Conservation (phyloP, 495 filamentous ascomycete genomes). For the Pyronema omphalodes region DNA sequence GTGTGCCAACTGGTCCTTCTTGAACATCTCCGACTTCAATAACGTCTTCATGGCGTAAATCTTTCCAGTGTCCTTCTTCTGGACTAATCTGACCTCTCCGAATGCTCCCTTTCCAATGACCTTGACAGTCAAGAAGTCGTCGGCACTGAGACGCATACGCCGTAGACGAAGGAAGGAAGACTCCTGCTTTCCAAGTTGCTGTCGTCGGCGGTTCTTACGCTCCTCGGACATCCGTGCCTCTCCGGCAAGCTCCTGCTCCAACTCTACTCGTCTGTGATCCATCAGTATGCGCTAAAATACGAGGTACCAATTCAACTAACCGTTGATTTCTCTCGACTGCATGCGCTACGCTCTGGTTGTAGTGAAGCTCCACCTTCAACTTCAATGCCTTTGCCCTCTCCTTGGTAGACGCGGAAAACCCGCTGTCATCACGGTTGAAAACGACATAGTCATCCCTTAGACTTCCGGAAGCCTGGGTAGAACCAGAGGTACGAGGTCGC, state of each 20-base stretch:
- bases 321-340: slow-evolving; percentile 57
- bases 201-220: slow-evolving; percentile 59
- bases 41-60: slow-evolving; percentile 97
- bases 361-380: slow-evolving; percentile 23
- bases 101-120: slow-evolving; percentile 98
- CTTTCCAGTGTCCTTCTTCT: slow-evolving; percentile 88
- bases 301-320: slow-evolving; percentile 38
- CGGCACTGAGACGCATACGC: slow-evolving; percentile 72
- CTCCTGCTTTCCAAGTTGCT: slow-evolving; percentile 62
- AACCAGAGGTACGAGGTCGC: slow-evolving; percentile 62
- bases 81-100: slow-evolving; percentile 91
- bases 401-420: slow-evolving; percentile 13
- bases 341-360: slow-evolving; percentile 34
- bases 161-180: slow-evolving; percentile 85
- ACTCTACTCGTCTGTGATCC: slow-evolving; percentile 55
- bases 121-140: slow-evolving; percentile 89
- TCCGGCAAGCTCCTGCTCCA: slow-evolving; percentile 55
- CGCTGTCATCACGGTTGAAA: slow-evolving; percentile 32
- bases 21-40: slow-evolving; percentile 98
- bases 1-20: slow-evolving; percentile 97
- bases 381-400: slow-evolving; percentile 30
- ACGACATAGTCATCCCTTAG: slow-evolving; percentile 33
- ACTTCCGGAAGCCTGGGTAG: slow-evolving; percentile 39
- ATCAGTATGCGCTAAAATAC: background rate
- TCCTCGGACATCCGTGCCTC: slow-evolving; percentile 48